phyloP scores from a whole-genome alignment of 192 early-diverging fungal genomes.

The Backusella mclennaniae region DNA sequence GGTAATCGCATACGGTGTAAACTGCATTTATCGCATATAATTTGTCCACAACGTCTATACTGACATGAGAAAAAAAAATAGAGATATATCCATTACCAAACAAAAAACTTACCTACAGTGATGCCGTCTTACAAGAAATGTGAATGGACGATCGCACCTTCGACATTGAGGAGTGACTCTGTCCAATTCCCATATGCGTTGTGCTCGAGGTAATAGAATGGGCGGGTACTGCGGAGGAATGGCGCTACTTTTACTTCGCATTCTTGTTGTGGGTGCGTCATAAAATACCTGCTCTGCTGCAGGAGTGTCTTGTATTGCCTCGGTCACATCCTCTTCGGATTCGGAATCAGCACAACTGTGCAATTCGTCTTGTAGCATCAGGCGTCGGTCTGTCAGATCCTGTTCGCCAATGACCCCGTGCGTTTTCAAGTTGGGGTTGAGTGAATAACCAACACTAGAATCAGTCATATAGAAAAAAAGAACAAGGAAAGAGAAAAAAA shows the following conservation, averaged over 20 bases:
- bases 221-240: background rate
- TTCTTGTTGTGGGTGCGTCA: background rate
- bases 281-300: background rate
- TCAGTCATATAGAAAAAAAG: background rate
- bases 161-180: conserved; percentile 65
- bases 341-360: background rate
- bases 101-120: conserved; percentile 58
- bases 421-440: background rate
- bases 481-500: background rate
- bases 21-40: conserved; percentile 85
- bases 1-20: conserved; percentile 52
- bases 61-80: no score
- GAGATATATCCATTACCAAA: background rate
- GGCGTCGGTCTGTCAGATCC: background rate
- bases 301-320: background rate
- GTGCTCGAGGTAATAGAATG: background rate
- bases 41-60: conserved; percentile 77
- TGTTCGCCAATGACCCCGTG: background rate
- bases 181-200: conserved; percentile 75
- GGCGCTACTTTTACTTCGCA: background rate
- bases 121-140: conserved; percentile 78
- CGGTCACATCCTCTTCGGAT: background rate
- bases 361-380: background rate
- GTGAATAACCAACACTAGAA: background rate
- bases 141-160: conserved; percentile 68